These are phyloP conservation scores for Passiflora organensis DNA, from an alignment of 345 rosid genomes.

Conservation along the genomic window DNA sequence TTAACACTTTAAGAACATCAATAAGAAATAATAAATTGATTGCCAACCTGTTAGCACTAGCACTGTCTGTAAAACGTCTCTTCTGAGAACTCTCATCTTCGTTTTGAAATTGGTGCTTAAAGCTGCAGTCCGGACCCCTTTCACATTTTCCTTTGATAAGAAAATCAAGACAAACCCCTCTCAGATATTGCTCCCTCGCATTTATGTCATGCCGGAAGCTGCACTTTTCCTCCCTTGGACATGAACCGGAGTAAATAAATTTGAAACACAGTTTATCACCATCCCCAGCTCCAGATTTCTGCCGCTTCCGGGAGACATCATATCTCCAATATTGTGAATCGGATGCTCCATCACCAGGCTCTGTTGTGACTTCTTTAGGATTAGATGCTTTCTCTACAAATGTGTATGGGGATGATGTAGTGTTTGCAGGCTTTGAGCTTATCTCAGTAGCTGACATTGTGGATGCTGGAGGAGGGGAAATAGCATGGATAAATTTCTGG, in stretches of 20 bases:
- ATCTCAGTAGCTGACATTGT: slow-evolving; percentile 75
- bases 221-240: slow-evolving; percentile 69
- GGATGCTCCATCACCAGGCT: slow-evolving; percentile 37
- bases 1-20: slow-evolving; percentile 7
- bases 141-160: slow-evolving; percentile 90
- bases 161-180: slow-evolving; percentile 94
- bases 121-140: slow-evolving; percentile 87
- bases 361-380: slow-evolving; percentile 45
- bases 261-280: slow-evolving; percentile 71
- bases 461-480: slow-evolving; percentile 77
- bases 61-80: slow-evolving; percentile 47
- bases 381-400: slow-evolving; percentile 36
- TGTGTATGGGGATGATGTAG: slow-evolving; percentile 63
- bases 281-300: slow-evolving; percentile 54
- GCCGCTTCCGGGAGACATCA: slow-evolving; percentile 72
- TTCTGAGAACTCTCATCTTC: slow-evolving; percentile 41
- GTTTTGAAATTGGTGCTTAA: slow-evolving; percentile 69
- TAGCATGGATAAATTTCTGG: slow-evolving; percentile 88
- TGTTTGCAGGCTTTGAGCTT: slow-evolving; percentile 56
- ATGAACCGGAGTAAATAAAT: slow-evolving; percentile 76
- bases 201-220: slow-evolving; percentile 66
- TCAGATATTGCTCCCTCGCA: slow-evolving; percentile 69
- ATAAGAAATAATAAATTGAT: slow-evolving; percentile 7
- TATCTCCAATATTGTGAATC: slow-evolving; percentile 95
- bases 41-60: slow-evolving; percentile 45